Conservation (phyloP, 805 yeast genomes). For the Myxozyma nipponensis region DNA sequence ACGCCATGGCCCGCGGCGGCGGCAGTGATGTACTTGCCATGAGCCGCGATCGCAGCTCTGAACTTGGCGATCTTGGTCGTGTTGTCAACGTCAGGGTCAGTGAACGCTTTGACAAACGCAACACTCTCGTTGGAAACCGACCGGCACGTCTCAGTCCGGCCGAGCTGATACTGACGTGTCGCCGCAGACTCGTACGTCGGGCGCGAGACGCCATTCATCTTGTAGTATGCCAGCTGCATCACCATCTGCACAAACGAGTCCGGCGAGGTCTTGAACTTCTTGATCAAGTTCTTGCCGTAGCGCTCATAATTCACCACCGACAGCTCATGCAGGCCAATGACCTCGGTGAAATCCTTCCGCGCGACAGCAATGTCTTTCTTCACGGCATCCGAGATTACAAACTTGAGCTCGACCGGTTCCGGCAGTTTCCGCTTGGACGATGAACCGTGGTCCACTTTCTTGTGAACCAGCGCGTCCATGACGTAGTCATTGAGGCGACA, state of each 20-base stretch:
- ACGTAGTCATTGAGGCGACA: constrained; percentile 78
- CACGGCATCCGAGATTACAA: constrained; percentile 56
- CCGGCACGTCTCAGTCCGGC: constrained; percentile 93
- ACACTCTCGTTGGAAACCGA: constrained; percentile 70
- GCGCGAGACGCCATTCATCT: constrained; percentile 69
- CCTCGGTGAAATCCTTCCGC: constrained; percentile 49
- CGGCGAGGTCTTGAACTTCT: constrained; percentile 80
- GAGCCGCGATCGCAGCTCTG: constrained; percentile 68
- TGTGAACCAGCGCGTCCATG: constrained; percentile 51
- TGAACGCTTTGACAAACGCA: constrained; percentile 71
- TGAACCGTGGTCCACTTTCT: constrained; percentile 41
- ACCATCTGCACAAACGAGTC: constrained; percentile 91
- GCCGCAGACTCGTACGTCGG: constrained; percentile 97
- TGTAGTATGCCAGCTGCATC: constrained; percentile 85
- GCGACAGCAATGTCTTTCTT: constrained; percentile 55
- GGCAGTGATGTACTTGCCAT: constrained; percentile 63
- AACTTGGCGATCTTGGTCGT: constrained; percentile 63
- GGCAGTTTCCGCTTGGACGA: constrained; percentile 21
- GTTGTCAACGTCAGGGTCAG: constrained; percentile 47
- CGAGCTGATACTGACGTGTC: constrained; percentile 80
- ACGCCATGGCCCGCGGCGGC: constrained; percentile 87
- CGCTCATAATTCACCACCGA: constrained; percentile 77
- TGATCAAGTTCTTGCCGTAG: constrained; percentile 81
- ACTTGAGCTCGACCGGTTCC: constrained; percentile 39
- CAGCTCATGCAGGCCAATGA: constrained; percentile 66